Evolutionary conservation across 805 yeast species (phyloP), one percentile per base, ranked within the genome.

Genomic region (Kodamaea lidongshanica): DNA sequence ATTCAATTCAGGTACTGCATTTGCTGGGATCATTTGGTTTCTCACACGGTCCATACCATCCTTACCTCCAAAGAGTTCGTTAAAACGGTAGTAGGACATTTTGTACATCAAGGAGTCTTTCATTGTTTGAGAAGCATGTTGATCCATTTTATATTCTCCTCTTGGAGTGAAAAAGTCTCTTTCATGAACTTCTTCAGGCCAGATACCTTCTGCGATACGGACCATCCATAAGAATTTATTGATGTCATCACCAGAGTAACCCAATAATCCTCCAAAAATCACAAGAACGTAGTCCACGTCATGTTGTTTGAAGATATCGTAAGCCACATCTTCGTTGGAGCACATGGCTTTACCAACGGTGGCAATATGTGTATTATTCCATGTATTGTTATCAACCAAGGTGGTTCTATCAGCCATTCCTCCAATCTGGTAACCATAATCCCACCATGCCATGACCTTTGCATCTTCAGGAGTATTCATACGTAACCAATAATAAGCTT

Each of bases 361-460:
- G 44, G 98, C 99, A 59, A 92, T 94, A 56, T 92, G 99, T 3
- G 98, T 92, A 67, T 92, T 92, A 58, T 92, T 92, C 98, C 99
- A 92, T 7, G 99, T 92, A 64, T 92, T 92, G 72, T 92, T 92
- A 59, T 92, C 99, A 22, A 94, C 99, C 45, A 92, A 70, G 5
- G 99, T 92, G 41, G 97, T 89, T 53, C 99, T 77, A 61, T 92
- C 98, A 26, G 98, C 98, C 97, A 92, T 92, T 40, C 99, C 99
- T 47, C 98, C 98, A 50, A 92, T 92, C 67, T 92, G 99, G 61
- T 92, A 92, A 33, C 99, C 99, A 53, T 94, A 94, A 67, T 94
- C 98, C 99, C 99, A 92, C 98, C 99, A 92, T 7, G 96, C 80
- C 81, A 94, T 86, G 38, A 92, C 82, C 58, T 84, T 88, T 19